phyloP scores from a whole-genome alignment of 805 yeast species.

The Schwanniomyces pseudopolymorphus region DNA sequence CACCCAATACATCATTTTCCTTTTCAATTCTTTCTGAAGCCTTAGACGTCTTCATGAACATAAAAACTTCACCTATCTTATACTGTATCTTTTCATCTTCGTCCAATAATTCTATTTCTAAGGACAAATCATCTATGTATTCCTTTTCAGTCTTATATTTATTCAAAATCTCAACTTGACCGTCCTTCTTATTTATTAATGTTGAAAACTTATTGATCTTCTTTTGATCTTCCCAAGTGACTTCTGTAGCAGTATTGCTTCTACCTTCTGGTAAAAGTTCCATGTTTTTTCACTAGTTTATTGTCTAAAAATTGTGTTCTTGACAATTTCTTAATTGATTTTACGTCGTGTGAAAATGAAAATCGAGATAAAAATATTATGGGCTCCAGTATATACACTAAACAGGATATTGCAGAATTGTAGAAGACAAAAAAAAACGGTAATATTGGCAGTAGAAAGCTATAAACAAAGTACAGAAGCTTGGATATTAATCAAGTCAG shows the following conservation, averaged over 20 bases:
- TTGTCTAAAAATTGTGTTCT: not conserved
- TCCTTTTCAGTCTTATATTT: slow-evolving; percentile 70
- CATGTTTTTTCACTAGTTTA: slow-evolving; percentile 19
- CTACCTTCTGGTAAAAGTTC: slow-evolving; percentile 57
- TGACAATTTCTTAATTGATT: not conserved
- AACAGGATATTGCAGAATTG: no score
- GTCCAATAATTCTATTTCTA: slow-evolving; percentile 86
- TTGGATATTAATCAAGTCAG: not conserved
- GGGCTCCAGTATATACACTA: no score
- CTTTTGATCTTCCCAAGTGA: slow-evolving; percentile 82
- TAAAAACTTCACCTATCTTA: slow-evolving; percentile 78
- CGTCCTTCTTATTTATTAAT: slow-evolving; percentile 69
- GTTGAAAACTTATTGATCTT: slow-evolving; percentile 87
- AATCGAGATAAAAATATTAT: no score
- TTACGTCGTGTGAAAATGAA: not conserved
- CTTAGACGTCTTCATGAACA: slow-evolving; percentile 63
- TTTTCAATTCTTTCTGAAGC: slow-evolving; percentile 68
- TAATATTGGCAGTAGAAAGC: no score
- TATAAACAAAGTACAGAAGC: no score
- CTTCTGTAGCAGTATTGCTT: slow-evolving; percentile 54
- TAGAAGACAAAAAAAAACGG: no score
- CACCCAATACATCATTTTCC: slow-evolving; percentile 56
- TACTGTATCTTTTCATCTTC: slow-evolving; percentile 69
- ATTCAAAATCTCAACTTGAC: slow-evolving; percentile 48
- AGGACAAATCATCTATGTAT: slow-evolving; percentile 78